Evolutionary conservation across 2,329 filamentous ascomycete species (phyloP).

Genomic region (Paecilomyces formosus): DNA sequence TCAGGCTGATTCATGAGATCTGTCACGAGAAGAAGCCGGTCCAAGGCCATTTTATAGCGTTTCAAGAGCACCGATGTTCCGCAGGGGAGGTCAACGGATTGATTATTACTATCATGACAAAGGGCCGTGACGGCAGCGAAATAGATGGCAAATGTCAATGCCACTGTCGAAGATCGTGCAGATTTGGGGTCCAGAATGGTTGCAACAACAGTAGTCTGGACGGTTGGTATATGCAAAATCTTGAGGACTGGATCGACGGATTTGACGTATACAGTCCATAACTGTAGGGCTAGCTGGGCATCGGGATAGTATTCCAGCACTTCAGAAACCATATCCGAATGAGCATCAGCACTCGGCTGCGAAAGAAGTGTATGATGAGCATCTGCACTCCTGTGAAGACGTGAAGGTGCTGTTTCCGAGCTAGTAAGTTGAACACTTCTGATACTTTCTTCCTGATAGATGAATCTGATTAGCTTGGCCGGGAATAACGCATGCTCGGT

Average conservation of each 20-base stretch:
- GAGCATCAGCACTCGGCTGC: neutral
- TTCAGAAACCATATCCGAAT: constrained; percentile 1
- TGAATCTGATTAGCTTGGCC: neutral
- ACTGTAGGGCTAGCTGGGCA: constrained; percentile 8
- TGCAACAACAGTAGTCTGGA: constrained; percentile 10
- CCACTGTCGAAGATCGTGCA: constrained; percentile 21
- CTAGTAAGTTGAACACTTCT: neutral
- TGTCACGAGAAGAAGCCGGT: constrained; percentile 6
- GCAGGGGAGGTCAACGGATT: constrained; percentile 7
- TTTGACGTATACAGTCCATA: constrained; percentile 12
- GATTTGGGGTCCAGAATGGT: constrained; percentile 23
- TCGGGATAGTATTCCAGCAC: constrained; percentile 10
- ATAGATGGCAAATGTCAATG: constrained; percentile 51
- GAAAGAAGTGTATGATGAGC: neutral
- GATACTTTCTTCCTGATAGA: neutral
- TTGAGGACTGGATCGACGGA: constrained; percentile 13
- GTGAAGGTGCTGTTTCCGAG: neutral
- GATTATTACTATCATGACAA: constrained; percentile 16
- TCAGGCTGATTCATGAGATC: constrained; percentile 11
- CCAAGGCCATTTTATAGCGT: constrained; percentile 6
- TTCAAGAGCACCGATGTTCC: constrained; percentile 3
- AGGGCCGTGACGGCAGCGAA: constrained; percentile 45
- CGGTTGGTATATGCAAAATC: constrained; percentile 13
- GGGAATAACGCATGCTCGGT: neutral
- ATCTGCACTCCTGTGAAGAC: neutral